Base-by-base conservation (phyloP, 768 basidiomycete genomes). In the Lactarius evosmus region DNA sequence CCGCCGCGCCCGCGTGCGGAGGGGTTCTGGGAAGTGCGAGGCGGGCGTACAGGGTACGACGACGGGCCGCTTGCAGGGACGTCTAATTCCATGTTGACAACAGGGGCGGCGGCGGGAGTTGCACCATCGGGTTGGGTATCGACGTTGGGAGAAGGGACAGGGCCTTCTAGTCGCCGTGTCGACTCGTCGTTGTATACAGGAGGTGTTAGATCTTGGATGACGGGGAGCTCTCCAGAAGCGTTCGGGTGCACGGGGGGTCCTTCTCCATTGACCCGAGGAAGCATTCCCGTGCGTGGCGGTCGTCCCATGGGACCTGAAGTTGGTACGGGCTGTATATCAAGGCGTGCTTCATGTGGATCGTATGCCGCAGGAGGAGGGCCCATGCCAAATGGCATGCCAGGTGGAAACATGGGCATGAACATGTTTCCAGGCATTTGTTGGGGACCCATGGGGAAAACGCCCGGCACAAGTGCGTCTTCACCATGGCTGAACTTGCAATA, bases 401-500 rank as follows among this genome's bases (percentile, higher is more conserved):
- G 73, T 6, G 83, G 74, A 72, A 90, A 88, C 82, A 93, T 86
- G 58, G 87, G 83, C 74, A 88, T 78, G 71, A 89, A 89, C 70
- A 89, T 73, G 22, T 71, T 73, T 41, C 76, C 82, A 40, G 74
- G 72, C 50, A 79, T 69, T 62, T 77, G 75, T 9, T 71, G 71
- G 9, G 77, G 77, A 36, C 78, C 78, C 78, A 85, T 79, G 32
- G 83, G 79, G 69, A 86, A 89, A 33, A 92, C 72, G 66, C 85
- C 83, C 0, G 89, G 91, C 9, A 91, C 78, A 56, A 91, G 85
- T 33, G 92, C 90, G 72, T 95, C 92, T 1, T 93, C 91, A 40
- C 91, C 93, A 70, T 98, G 95, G 65, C 91, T 93, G 75, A 85
- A 98, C 72, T 93, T 94, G 81, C 95, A 98, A 65, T 83, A 82